phyloP scores from a whole-genome alignment of 2,329 filamentous ascomycete species.

The Grosmannia serpens region DNA sequence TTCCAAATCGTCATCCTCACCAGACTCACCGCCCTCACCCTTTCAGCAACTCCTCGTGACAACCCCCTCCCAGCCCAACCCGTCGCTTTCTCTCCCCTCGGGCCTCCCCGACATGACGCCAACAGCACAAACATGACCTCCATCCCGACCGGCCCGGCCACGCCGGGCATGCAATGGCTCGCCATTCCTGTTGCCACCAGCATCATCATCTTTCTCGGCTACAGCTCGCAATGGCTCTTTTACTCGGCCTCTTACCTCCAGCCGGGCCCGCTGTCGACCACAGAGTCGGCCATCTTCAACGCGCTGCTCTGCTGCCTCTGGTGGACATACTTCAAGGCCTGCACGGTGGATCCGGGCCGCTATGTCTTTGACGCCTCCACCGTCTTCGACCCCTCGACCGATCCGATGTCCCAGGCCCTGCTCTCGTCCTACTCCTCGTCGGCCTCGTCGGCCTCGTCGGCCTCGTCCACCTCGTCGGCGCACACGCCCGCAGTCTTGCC shows the following conservation, averaged over 20 bases:
- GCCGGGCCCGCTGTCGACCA: conserved; percentile 45
- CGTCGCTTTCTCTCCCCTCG: background rate
- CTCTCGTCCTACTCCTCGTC: background rate
- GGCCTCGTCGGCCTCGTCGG: background rate
- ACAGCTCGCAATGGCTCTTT: conserved; percentile 63
- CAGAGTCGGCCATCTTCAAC: conserved; percentile 56
- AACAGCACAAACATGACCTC: conserved; percentile 9
- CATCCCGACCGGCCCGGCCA: conserved; percentile 23
- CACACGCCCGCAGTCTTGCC: background rate
- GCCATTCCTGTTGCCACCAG: conserved; percentile 57
- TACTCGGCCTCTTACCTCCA: conserved; percentile 43
- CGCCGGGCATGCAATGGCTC: conserved; percentile 38
- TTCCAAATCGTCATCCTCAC: background rate
- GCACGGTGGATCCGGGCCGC: conserved; percentile 45
- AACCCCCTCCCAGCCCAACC: background rate
- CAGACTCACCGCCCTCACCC: background rate
- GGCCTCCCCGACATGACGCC: background rate
- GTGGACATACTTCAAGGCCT: conserved; percentile 55
- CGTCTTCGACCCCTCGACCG: background rate
- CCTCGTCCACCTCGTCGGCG: background rate
- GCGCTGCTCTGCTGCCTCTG: conserved; percentile 50
- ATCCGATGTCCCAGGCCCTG: background rate
- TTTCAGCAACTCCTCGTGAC: background rate
- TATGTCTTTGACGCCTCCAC: conserved; percentile 28
- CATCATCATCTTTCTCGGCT: conserved; percentile 59